A percentile compares a stretch with the other conserved stretches of the same genome.
Evolutionary conservation across 108 stramenopile genomes (phyloP).

Genomic region (Mediolabrus comicus): DNA sequence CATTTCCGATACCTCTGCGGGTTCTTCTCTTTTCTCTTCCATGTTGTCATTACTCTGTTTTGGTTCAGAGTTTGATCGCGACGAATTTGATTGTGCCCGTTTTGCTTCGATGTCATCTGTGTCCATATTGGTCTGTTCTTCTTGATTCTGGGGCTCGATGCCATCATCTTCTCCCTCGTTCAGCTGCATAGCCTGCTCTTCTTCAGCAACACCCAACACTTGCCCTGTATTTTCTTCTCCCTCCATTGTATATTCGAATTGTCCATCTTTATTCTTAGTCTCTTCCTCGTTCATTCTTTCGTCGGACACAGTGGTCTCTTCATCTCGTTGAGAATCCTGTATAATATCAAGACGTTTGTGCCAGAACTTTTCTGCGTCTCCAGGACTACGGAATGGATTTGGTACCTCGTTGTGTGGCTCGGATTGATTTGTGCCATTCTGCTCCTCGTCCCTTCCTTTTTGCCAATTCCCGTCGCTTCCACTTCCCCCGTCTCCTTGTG

Average conservation of each 20-base stretch:
- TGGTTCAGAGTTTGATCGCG: slow-evolving; percentile 18
- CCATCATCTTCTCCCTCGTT: slow-evolving; percentile 46
- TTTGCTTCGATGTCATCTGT: slow-evolving; percentile 37
- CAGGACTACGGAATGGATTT: slow-evolving; percentile 87
- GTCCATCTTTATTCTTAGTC: slow-evolving; percentile 54
- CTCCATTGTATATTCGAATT: slow-evolving; percentile 72
- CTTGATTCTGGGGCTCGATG: slow-evolving; percentile 21
- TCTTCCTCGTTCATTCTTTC: slow-evolving; percentile 34
- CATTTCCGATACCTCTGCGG: slow-evolving; percentile 12
- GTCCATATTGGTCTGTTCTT: slow-evolving; percentile 15
- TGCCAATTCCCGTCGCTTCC: slow-evolving; percentile 56
- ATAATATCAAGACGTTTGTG: slow-evolving; percentile 73
- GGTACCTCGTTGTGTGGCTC: slow-evolving; percentile 49
- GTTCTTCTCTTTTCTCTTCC: slow-evolving; percentile 22
- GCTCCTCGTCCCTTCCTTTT: slow-evolving; percentile 30
- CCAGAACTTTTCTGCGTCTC: slow-evolving; percentile 84
- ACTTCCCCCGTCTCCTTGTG: slow-evolving; percentile 43
- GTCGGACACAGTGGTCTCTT: slow-evolving; percentile 3
- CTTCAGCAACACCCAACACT: slow-evolving; percentile 75
- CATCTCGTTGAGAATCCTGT: slow-evolving; percentile 33
- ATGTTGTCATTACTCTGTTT: slow-evolving; percentile 27
- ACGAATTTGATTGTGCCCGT: slow-evolving; percentile 21
- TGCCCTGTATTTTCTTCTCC: slow-evolving; percentile 71
- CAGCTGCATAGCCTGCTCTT: slow-evolving; percentile 52
- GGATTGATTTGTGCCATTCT: slow-evolving; percentile 3